Conservation (phyloP, 179 eudicot genomes). For the Nepenthes alata region DNA sequence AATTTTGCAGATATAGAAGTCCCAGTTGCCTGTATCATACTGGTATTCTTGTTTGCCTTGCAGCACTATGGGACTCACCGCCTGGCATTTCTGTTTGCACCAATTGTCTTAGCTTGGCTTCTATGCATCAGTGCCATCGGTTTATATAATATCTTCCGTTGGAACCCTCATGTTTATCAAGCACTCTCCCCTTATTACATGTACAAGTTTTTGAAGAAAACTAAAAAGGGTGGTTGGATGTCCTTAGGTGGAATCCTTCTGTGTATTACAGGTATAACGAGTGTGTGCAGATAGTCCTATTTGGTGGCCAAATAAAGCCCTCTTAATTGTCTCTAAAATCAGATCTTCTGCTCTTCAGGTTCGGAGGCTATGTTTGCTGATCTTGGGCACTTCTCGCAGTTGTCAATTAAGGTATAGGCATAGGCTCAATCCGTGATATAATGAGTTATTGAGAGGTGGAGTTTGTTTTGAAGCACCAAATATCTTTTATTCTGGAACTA, state of each 20-base stretch:
- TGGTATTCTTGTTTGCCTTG: constrained; percentile 25
- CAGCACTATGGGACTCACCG: constrained; percentile 47
- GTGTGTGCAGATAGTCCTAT: background rate
- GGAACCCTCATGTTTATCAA: constrained; percentile 39
- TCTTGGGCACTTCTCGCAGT: constrained; percentile 87
- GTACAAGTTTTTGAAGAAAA: constrained; percentile 40
- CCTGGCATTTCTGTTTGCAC: constrained; percentile 38
- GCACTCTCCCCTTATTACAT: constrained; percentile 44
- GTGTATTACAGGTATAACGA: constrained; percentile 56
- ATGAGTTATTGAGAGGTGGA: too few species aligned
- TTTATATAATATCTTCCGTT: constrained; percentile 29
- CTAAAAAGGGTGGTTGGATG: constrained; percentile 44
- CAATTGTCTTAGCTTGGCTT: constrained; percentile 38
- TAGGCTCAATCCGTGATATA: background rate
- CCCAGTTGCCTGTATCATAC: constrained; percentile 25
- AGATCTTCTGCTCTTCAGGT: constrained; percentile 27
- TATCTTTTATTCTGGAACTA: too few species aligned
- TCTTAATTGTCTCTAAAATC: constrained; percentile 5
- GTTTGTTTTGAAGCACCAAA: too few species aligned
- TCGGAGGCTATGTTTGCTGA: constrained; percentile 98
- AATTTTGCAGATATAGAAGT: constrained; percentile 32
- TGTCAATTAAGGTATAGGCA: constrained; percentile 58
- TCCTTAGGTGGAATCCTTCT: constrained; percentile 41
- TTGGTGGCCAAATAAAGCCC: background rate
- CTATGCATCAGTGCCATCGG: constrained; percentile 39